Evolutionary conservation across 768 basidiomycete genomes (phyloP).

Genomic region (Pisolithus albus): DNA sequence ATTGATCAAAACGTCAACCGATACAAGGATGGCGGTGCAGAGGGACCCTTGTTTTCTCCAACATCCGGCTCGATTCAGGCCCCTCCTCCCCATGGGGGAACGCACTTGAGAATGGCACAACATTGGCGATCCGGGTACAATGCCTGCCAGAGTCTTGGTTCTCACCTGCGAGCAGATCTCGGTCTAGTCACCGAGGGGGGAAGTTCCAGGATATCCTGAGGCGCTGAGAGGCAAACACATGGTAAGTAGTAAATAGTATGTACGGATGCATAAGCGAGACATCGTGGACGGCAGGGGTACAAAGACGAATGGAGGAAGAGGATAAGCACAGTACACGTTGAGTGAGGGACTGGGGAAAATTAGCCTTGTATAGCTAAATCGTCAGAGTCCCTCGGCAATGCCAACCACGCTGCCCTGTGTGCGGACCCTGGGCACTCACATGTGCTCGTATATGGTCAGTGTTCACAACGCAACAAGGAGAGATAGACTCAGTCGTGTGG

Average conservation of each 20-base stretch:
- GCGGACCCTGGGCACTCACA: not conserved
- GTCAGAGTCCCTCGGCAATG: not conserved
- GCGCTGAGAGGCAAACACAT: not conserved
- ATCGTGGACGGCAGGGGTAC: not conserved
- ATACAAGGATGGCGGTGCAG: too few species aligned
- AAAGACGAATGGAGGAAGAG: not conserved
- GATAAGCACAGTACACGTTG: not conserved
- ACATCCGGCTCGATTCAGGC: too few species aligned
- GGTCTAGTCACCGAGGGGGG: too few species aligned
- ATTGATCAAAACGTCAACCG: too few species aligned
- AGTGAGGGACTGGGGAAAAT: not conserved
- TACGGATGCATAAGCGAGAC: not conserved
- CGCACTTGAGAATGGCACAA: too few species aligned
- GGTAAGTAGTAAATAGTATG: not conserved
- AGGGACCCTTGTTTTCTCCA: too few species aligned
- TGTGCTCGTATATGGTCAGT: not conserved
- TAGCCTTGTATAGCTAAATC: not conserved
- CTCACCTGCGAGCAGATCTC: too few species aligned
- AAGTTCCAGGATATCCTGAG: not conserved
- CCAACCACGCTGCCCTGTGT: not conserved
- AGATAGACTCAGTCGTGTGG: not conserved
- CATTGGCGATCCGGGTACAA: too few species aligned
- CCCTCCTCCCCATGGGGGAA: too few species aligned
- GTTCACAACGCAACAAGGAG: not conserved
- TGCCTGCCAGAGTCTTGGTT: too few species aligned